These are phyloP conservation scores for Streptanthus diversifolius DNA, from an alignment of 345 rosid species.

Conservation along the genomic window DNA sequence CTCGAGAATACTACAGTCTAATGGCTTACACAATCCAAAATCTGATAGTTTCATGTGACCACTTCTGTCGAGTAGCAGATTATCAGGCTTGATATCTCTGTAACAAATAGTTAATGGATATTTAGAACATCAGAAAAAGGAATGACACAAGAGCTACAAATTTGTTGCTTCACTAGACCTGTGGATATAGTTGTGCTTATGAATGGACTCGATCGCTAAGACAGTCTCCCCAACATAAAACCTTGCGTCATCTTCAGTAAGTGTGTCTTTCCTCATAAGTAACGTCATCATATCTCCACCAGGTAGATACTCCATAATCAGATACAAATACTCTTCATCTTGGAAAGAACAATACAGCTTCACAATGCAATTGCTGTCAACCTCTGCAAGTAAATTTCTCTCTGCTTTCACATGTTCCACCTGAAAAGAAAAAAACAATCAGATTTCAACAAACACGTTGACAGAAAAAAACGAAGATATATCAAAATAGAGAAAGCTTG, in stretches of 20 bases:
- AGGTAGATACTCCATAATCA: constrained; percentile 96
- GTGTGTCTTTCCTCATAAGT: constrained; percentile 91
- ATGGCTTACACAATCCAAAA: constrained; percentile 94
- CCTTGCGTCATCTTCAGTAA: constrained; percentile 93
- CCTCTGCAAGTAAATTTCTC: constrained; percentile 96
- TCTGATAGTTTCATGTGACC: constrained; percentile 97
- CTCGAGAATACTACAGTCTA: constrained; percentile 91
- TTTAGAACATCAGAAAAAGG: constrained; percentile 6
- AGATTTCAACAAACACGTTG: constrained; percentile 11
- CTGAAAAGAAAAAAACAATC: constrained; percentile 34
- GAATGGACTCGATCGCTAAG: constrained; percentile 95
- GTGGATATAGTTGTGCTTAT: constrained; percentile 95
- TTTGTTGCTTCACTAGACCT: constrained; percentile 47
- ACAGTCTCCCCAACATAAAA: constrained; percentile 97
- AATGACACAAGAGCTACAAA: neutral
- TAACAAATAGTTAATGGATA: constrained; percentile 5
- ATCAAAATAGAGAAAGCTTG: constrained; percentile 1
- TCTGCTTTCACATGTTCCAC: constrained; percentile 99
- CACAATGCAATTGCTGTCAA: constrained; percentile 95
- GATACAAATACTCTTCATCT: constrained; percentile 90
- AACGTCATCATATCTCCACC: constrained; percentile 99
- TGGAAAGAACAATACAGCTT: constrained; percentile 94
- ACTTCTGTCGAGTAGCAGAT: constrained; percentile 84
- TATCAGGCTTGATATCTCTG: constrained; percentile 99
- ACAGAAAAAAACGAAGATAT: neutral